Base-by-base conservation (phyloP, 495 filamentous ascomycete genomes). In the Arthonia radiata region DNA sequence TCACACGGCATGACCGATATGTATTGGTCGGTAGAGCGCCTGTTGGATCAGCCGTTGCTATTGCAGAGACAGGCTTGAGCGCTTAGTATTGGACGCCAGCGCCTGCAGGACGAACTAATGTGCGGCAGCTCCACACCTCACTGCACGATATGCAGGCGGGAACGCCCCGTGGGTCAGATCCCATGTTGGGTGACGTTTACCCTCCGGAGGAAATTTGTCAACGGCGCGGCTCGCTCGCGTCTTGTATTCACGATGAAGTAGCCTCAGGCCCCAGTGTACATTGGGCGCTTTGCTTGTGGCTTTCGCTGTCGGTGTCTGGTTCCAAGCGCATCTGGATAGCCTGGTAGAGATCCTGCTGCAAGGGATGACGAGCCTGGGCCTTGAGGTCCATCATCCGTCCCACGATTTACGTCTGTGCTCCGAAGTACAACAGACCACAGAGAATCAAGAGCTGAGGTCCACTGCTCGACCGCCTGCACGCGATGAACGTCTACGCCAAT, bases 371-470 rank as follows among this genome's bases (percentile, higher is more conserved):
- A 22, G 19, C 19, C 5, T 8, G 10, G 10, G 13, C 13, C 27
- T 5, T 30, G 19, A 24, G n/a, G n/a, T n/a, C n/a, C n/a, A n/a
- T 52, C 49, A 22, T 52, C 49, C 26, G 33, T 26, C 31, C 56
- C 67, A 46, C 77, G 78, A 2, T 75, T 77, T 5, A 83, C 78
- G 3, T 60, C 58, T 10, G 77, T 71, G 37, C 64, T 69, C 34
- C n/a, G n/a, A n/a, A 83, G 63, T 2, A 78, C 49, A 11, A 64
- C 58, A 14, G 46, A 47, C 45, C 59, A 80, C 10, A 90, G 54
- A 5, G 54, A 54, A 10, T 51, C 54, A 26, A 93, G 55, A 2
- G 79, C 66, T 7, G 54, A 53, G 25, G 56, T 65, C 70, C 81
- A 86, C 36, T 69, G 58, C 24, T 66, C 49, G 47, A 94, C 59